Percentiles rank a stretch among this genome's conserved stretches.
phyloP scores from a whole-genome alignment of 331 rosid species.

The Stylosanthes scabra region DNA sequence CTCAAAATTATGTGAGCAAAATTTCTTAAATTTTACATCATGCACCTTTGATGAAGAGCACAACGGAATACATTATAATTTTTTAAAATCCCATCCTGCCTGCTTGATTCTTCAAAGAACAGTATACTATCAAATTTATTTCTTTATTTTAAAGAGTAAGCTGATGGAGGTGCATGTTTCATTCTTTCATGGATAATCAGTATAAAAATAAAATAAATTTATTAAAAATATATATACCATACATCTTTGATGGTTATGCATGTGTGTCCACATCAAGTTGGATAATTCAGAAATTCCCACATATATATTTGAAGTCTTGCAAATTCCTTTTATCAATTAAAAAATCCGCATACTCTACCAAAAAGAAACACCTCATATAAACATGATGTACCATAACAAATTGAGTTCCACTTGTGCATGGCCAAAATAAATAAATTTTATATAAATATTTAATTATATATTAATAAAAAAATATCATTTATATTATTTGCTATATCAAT shows the following conservation, averaged over 20 bases:
- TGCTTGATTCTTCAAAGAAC: background rate
- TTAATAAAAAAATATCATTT: no score
- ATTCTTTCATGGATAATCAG: background rate
- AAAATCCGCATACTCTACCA: background rate
- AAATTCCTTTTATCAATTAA: background rate
- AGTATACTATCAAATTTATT: background rate
- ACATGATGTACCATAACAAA: no score
- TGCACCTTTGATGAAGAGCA: no score
- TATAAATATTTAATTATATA: no score
- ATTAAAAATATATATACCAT: background rate
- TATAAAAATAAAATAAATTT: background rate
- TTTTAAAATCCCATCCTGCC: no score
- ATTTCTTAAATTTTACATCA: no score
- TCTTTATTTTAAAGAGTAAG: background rate
- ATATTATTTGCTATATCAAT: no score
- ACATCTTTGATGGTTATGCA: background rate
- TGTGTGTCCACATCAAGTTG: background rate
- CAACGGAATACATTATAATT: no score
- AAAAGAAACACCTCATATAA: no score
- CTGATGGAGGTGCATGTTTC: background rate
- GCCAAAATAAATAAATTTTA: no score
- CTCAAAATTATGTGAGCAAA: no score
- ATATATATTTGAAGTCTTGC: background rate
- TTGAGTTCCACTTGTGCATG: no score
- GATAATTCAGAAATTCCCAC: slow-evolving; percentile 21